phyloP scores from a whole-genome alignment of 1,284 basidiomycete genomes.

The Leccinum huronense region DNA sequence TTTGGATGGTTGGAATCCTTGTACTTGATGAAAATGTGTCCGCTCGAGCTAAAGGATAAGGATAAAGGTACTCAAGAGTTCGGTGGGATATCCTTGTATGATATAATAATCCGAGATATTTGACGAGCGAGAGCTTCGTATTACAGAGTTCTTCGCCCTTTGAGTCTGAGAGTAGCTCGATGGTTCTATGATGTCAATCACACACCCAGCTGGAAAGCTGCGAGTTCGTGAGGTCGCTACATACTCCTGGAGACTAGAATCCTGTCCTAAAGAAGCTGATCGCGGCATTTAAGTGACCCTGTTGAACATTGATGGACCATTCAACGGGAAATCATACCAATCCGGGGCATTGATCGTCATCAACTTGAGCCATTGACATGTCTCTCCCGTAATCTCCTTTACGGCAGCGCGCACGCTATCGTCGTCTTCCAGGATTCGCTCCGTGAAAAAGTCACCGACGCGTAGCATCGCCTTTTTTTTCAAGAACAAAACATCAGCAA shows the following conservation, averaged over 20 bases:
- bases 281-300: conserved; percentile 63
- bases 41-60: not conserved
- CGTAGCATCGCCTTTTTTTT: conserved; percentile 42
- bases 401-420: conserved; percentile 52
- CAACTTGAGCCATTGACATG: conserved; percentile 51
- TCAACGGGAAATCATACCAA: conserved; percentile 47
- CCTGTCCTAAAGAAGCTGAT: conserved; percentile 53
- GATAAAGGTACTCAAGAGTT: conserved; percentile 40
- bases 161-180: conserved; percentile 6
- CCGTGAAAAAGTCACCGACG: conserved; percentile 43
- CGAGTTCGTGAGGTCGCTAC: conserved; percentile 51
- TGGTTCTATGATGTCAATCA: conserved; percentile 2
- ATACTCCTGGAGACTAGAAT: conserved; percentile 42
- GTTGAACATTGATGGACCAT: not conserved
- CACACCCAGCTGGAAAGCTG: not conserved
- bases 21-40: not conserved
- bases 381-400: conserved; percentile 56
- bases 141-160: conserved; percentile 8
- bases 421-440: conserved; percentile 40
- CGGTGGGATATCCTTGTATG: conserved; percentile 54
- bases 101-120: conserved; percentile 59
- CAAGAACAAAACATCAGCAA: not conserved
- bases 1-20: not conserved
- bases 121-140: conserved; percentile 46
- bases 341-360: conserved; percentile 71